phyloP scores from a whole-genome alignment of 2,329 filamentous ascomycete species.

The Eutypella sp. region DNA sequence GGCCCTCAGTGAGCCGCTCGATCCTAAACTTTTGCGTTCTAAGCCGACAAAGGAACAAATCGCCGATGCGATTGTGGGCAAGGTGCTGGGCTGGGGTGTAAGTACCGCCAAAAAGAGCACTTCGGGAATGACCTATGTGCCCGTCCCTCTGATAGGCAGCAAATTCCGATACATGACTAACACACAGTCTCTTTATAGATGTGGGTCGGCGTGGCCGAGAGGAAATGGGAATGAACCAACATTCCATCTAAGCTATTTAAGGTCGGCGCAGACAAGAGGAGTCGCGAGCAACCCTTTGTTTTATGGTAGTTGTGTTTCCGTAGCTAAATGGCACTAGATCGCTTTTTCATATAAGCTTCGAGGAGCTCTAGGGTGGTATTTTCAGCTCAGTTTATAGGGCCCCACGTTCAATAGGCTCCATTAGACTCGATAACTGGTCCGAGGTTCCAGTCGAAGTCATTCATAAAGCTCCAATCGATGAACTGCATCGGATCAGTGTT shows the following conservation, averaged over 20 bases:
- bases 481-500: constrained; percentile 14
- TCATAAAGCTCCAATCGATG: constrained; percentile 30
- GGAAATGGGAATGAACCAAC: constrained; percentile 12
- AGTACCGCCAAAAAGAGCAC: neutral
- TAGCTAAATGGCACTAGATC: too few species aligned
- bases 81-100: constrained; percentile 44
- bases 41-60: constrained; percentile 39
- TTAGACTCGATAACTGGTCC: constrained; percentile 13
- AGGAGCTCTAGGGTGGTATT: too few species aligned
- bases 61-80: constrained; percentile 37
- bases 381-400: too few species aligned
- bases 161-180: neutral
- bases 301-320: neutral
- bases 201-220: constrained; percentile 20
- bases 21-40: constrained; percentile 29
- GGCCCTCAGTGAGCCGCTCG: constrained; percentile 39
- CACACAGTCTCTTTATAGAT: too few species aligned
- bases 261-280: too few species aligned
- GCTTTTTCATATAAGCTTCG: too few species aligned
- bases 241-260: too few species aligned
- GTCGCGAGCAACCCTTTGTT: neutral
- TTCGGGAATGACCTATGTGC: neutral
- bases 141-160: neutral
- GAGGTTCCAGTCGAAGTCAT: constrained; percentile 28
- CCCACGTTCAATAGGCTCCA: too few species aligned